A percentile compares a stretch with the other conserved stretches of the same genome.
Evolutionary conservation across 345 rosid genomes (phyloP).

Genomic region (Rhizophora apiculata): DNA sequence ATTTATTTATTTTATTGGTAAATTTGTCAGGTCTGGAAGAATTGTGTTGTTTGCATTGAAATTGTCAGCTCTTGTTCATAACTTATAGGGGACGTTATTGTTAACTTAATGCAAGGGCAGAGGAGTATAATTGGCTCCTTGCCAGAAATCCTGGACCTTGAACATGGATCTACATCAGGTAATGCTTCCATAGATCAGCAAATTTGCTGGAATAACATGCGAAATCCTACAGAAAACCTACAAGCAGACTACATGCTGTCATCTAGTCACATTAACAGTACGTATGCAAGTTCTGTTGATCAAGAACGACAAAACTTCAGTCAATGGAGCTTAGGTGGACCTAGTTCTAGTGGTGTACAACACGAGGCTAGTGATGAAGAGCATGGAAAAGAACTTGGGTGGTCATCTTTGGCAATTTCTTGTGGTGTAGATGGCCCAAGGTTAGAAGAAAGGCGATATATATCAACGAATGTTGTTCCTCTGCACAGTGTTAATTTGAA

Average conservation of each 20-base stretch:
- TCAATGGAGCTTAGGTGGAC: slow-evolving; percentile 50
- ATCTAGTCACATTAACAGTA: slow-evolving; percentile 33
- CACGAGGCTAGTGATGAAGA: slow-evolving; percentile 40
- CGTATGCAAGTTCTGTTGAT: slow-evolving; percentile 41
- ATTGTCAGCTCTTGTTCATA: slow-evolving; percentile 16
- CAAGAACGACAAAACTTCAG: slow-evolving; percentile 48
- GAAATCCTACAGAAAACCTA: slow-evolving; percentile 45
- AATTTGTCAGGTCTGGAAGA: slow-evolving; percentile 10
- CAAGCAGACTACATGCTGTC: slow-evolving; percentile 49
- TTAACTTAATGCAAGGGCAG: slow-evolving; percentile 77
- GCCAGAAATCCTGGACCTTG: slow-evolving; percentile 68
- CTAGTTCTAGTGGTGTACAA: slow-evolving; percentile 50
- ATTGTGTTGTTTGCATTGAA: slow-evolving; percentile 16
- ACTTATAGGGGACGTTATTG: slow-evolving; percentile 16
- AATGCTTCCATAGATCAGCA: slow-evolving; percentile 57
- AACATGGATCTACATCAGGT: slow-evolving; percentile 70
- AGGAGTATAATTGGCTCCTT: slow-evolving; percentile 70
- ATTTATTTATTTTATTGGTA: background rate
- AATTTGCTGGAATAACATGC: slow-evolving; percentile 58
- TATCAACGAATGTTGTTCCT: slow-evolving; percentile 25
- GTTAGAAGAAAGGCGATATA: slow-evolving; percentile 46
- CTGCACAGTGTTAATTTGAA: slow-evolving; percentile 35
- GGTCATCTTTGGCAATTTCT: slow-evolving; percentile 36
- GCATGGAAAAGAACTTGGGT: slow-evolving; percentile 40
- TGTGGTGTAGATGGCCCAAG: slow-evolving; percentile 32